Evolutionary conservation across 768 basidiomycete species (phyloP), one percentile per base, ranked within the genome.

Genomic region (Glaciozyma antarctica): DNA sequence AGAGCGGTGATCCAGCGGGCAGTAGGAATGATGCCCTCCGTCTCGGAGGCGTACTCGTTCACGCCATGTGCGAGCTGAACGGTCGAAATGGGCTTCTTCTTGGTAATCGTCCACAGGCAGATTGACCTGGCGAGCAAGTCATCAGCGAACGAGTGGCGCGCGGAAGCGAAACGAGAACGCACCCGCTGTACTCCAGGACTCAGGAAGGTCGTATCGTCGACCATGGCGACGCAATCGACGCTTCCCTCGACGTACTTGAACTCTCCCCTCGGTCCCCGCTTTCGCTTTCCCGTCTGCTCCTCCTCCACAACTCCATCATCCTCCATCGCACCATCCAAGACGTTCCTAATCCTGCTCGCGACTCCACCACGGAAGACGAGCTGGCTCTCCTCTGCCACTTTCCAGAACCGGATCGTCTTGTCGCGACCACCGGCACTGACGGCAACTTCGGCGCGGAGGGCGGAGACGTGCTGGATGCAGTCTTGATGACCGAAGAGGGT

Each of bases 401-500:
- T 97, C 94, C 94, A 99, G 78, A 84, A 98, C 44, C 95, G 82
- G 65, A 86, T 83, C 0, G 92, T 95, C 75, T 90, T 87, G 79
- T 99, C 95, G 43, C 91, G 81, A 0, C 85, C 88, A 24, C 94
- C 95, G 8, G 87, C 87, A 44, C 86, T 92, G 24, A 97, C 84
- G 21, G 87, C 88, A 2, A 85, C 84, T 71, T 97, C 91, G 10
- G 84, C 84, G 43, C 88, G 85, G 21, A 98, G 82, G 9, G 90
- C 81, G 68, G 92, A 89, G 8, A 99, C 73, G 6, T 82, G 79
- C 21, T 88, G 79, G 34, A 95, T 84, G 34, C 84, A 82, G 73
- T 97, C 93, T 78, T 98, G 94, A 75, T 99, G 95, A 1, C 95
- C 95, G 75, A 94, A 99, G 6, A 98, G 80, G 12, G 94, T 97